Conservation (phyloP, 2,329 filamentous ascomycete genomes). For the Pestalotiopsis sp. region DNA sequence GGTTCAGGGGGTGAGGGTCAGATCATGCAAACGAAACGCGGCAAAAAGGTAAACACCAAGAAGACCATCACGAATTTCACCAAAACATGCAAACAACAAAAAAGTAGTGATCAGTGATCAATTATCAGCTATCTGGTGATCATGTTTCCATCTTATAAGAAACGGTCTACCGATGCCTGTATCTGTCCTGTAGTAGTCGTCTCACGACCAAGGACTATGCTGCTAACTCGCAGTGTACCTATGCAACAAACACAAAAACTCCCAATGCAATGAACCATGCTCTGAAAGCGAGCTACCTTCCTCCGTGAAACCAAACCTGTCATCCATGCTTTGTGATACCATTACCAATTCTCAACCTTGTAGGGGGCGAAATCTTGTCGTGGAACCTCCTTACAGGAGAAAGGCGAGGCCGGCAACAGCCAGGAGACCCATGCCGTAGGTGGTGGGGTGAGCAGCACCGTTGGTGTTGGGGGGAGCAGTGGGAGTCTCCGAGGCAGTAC, state of each 20-base stretch:
- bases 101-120: neutral
- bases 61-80: neutral
- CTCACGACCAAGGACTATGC: neutral
- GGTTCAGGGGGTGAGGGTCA: too few relatives aligned
- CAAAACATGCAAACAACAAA: neutral
- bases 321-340: neutral
- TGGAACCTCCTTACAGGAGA: neutral
- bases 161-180: conserved; percentile 6
- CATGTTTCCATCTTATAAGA: conserved; percentile 12
- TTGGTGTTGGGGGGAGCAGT: neutral
- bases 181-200: neutral
- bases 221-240: neutral
- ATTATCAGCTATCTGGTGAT: conserved; percentile 10
- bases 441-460: neutral
- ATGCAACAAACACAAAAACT: neutral
- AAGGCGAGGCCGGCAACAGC: neutral
- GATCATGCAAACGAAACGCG: too few relatives aligned
- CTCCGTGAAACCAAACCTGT: neutral
- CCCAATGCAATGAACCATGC: neutral
- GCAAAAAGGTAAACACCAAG: too few relatives aligned
- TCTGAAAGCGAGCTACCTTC: neutral
- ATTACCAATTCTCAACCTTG: neutral
- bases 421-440: conserved; percentile 4
- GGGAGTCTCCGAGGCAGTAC: neutral
- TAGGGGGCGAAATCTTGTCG: neutral